These are phyloP conservation scores for Scytalidium lignicola DNA, from an alignment of 2,329 filamentous ascomycete species.

Conservation along the genomic window DNA sequence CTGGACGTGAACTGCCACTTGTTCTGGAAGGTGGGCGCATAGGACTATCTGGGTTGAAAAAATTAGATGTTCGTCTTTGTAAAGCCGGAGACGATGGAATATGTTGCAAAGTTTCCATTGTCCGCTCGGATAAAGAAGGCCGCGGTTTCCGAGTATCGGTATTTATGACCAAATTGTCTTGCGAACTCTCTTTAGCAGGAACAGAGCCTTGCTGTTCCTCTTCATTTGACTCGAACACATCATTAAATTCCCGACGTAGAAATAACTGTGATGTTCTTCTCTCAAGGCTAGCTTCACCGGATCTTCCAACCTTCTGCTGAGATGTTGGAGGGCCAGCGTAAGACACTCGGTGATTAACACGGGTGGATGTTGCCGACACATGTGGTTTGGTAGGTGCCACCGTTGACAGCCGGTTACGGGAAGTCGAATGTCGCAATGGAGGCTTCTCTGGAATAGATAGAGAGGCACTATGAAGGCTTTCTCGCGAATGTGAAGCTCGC, in stretches of 20 bases:
- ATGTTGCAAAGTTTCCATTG: slow-evolving; percentile 75
- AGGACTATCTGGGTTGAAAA: slow-evolving; percentile 62
- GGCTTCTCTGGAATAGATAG: neutral
- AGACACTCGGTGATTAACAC: neutral
- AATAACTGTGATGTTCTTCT: neutral
- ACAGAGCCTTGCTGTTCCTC: neutral
- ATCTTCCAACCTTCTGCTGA: neutral
- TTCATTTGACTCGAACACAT: neutral
- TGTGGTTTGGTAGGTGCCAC: neutral
- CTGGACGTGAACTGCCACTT: slow-evolving; percentile 18
- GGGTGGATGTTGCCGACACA: neutral
- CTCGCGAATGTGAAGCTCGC: slow-evolving; percentile 41
- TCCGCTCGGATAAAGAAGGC: slow-evolving; percentile 73
- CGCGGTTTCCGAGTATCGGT: slow-evolving; percentile 11
- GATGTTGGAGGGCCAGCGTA: neutral
- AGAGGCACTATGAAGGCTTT: slow-evolving; percentile 32
- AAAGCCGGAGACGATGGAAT: slow-evolving; percentile 73
- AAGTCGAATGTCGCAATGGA: neutral
- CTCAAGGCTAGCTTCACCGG: neutral
- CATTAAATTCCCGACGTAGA: neutral
- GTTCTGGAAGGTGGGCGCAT: slow-evolving; percentile 42
- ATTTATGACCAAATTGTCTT: neutral
- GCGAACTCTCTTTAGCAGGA: neutral
- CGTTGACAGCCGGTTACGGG: neutral
- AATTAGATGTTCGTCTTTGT: slow-evolving; percentile 61